Evolutionary conservation across 2,329 filamentous ascomycete species (phyloP).

Genomic region (Cadophora malorum): DNA sequence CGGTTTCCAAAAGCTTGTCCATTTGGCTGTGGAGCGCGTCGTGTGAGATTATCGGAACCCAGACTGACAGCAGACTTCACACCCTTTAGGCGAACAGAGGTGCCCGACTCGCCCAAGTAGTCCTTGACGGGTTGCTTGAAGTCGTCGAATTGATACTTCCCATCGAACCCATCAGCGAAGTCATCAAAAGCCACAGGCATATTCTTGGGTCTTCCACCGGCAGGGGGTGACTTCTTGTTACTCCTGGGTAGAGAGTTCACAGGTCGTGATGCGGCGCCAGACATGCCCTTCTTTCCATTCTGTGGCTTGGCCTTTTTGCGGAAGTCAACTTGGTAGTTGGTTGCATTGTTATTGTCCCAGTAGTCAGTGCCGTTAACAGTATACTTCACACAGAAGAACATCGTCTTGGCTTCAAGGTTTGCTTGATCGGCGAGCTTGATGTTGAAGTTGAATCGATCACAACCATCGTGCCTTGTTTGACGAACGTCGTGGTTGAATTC

Average conservation of each 20-base stretch:
- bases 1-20: constrained; percentile 86
- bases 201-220: constrained; percentile 54
- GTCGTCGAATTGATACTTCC: constrained; percentile 53
- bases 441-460: constrained; percentile 91
- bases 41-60: constrained; percentile 48
- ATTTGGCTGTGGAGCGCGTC: constrained; percentile 58
- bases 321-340: constrained; percentile 96
- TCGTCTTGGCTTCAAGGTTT: constrained; percentile 89
- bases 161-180: constrained; percentile 65
- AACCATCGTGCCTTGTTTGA: constrained; percentile 69
- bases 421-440: constrained; percentile 92
- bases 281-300: constrained; percentile 61
- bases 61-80: constrained; percentile 67
- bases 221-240: constrained; percentile 59
- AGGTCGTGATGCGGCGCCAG: constrained; percentile 58
- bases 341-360: constrained; percentile 91
- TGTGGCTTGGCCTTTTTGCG: constrained; percentile 74
- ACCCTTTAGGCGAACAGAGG: constrained; percentile 71
- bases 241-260: constrained; percentile 69
- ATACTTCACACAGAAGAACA: constrained; percentile 92
- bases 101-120: constrained; percentile 66
- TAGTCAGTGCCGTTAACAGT: constrained; percentile 81
- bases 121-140: constrained; percentile 67
- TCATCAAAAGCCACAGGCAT: constrained; percentile 69
- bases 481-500: constrained; percentile 84